These are phyloP conservation scores for Venturia oleaginea DNA, from an alignment of 2,329 filamentous ascomycete species.

Conservation along the genomic window DNA sequence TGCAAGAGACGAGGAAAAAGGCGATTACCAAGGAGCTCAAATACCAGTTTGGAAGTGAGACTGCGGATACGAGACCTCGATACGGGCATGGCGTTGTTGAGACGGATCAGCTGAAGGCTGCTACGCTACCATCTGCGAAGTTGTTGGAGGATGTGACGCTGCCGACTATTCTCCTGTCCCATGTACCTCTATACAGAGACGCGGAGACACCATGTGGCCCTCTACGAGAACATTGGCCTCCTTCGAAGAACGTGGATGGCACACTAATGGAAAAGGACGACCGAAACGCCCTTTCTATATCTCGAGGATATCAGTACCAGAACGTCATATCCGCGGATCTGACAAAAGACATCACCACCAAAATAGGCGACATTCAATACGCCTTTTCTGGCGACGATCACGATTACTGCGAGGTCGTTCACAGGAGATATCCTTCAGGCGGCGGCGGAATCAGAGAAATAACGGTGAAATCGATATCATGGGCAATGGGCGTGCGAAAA, in stretches of 20 bases:
- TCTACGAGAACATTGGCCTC: slow-evolving; percentile 73
- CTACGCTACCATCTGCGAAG: slow-evolving; percentile 17
- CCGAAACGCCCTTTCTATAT: slow-evolving; percentile 68
- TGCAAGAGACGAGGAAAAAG: slow-evolving; percentile 56
- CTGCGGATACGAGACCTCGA: slow-evolving; percentile 41
- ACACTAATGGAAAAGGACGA: slow-evolving; percentile 54
- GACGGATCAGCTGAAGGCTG: slow-evolving; percentile 32
- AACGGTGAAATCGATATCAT: slow-evolving; percentile 89
- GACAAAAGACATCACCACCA: slow-evolving; percentile 65
- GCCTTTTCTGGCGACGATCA: slow-evolving; percentile 96
- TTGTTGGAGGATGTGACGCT: slow-evolving; percentile 39
- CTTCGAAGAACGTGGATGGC: slow-evolving; percentile 51
- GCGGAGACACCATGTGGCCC: slow-evolving; percentile 83
- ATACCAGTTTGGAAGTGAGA: slow-evolving; percentile 45
- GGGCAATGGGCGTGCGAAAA: slow-evolving; percentile 88
- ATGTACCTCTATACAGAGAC: slow-evolving; percentile 79
- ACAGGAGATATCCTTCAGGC: slow-evolving; percentile 54
- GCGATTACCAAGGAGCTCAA: slow-evolving; percentile 49
- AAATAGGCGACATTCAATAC: slow-evolving; percentile 71
- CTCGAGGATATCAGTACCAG: slow-evolving; percentile 87
- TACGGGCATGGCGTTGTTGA: slow-evolving; percentile 54
- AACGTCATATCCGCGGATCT: slow-evolving; percentile 77
- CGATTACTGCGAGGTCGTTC: slow-evolving; percentile 88
- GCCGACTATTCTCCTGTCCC: slow-evolving; percentile 80
- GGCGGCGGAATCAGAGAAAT: slow-evolving; percentile 61